phyloP scores from a whole-genome alignment of 1,139 yeast species.

The Zygosaccharomyces sapae region DNA sequence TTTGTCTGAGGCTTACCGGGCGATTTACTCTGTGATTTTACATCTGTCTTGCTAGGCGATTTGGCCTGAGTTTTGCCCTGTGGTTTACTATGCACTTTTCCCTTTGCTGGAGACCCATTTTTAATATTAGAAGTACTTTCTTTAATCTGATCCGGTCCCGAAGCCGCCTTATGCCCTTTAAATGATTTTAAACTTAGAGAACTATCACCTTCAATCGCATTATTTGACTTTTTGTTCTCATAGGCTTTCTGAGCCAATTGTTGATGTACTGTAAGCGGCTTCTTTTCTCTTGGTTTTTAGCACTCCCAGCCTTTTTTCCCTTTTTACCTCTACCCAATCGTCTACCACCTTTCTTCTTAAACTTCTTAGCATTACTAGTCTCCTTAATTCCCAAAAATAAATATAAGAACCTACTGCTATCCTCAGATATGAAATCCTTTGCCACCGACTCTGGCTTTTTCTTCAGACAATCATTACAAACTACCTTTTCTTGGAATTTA shows the following conservation, averaged over 20 bases:
- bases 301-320: constrained; percentile 10
- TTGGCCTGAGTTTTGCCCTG: constrained; percentile 1
- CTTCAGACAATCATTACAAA: constrained; percentile 44
- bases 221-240: constrained; percentile 27
- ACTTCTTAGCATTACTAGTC: constrained; percentile 18
- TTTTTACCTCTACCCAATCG: constrained; percentile 29
- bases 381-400: constrained; percentile 51
- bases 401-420: constrained; percentile 46
- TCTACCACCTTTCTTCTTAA: constrained; percentile 34
- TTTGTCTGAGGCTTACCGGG: neutral
- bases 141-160: constrained; percentile 2
- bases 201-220: constrained; percentile 30
- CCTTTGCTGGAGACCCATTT: neutral
- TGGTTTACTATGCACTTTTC: neutral
- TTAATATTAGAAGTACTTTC: neutral
- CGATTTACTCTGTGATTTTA: neutral
- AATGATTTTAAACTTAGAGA: constrained; percentile 34
- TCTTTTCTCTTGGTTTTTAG: constrained; percentile 18
- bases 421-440: constrained; percentile 42
- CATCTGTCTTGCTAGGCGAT: neutral
- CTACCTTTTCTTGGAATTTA: constrained; percentile 37
- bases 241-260: constrained; percentile 28
- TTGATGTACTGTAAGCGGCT: constrained; percentile 26
- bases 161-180: constrained; percentile 30
- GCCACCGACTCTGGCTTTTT: constrained; percentile 25